These are phyloP conservation scores for Dichotomopilus funicola DNA, from an alignment of 2,329 filamentous ascomycete genomes.

Conservation along the genomic window DNA sequence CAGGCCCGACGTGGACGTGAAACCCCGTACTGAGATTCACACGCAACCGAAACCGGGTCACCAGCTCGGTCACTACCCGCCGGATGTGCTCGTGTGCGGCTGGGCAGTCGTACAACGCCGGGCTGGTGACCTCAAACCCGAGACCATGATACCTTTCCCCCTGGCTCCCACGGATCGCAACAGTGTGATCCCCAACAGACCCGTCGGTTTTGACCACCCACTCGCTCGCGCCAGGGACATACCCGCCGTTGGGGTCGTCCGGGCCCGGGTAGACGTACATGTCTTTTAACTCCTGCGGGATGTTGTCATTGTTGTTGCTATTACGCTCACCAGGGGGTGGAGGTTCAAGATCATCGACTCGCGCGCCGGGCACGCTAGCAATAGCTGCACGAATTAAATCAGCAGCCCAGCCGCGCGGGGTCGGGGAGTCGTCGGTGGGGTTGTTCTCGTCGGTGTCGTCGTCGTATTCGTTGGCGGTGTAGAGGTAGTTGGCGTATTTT, in stretches of 20 bases:
- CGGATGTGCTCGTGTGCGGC: conserved; percentile 10
- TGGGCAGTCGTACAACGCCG: conserved; percentile 13
- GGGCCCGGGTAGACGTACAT: neutral
- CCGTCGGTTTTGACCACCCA: conserved; percentile 4
- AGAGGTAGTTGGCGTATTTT: no score
- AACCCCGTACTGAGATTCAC: conserved; percentile 9
- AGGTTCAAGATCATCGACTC: neutral
- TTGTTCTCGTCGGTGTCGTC: neutral
- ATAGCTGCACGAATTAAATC: neutral
- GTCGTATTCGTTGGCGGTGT: neutral
- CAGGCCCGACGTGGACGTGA: conserved; percentile 15
- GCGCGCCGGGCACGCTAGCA: conserved; percentile 4
- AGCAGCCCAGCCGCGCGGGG: neutral
- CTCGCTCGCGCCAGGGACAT: neutral
- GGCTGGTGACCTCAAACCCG: conserved; percentile 7
- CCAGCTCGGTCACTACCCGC: conserved; percentile 4
- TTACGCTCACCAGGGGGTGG: neutral
- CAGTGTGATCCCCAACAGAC: neutral
- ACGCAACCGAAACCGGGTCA: conserved; percentile 3
- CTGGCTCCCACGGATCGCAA: neutral
- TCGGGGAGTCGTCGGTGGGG: no score
- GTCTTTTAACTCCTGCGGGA: no score
- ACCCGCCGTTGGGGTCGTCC: neutral
- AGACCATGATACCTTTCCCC: neutral
- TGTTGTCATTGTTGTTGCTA: no score